Conservation (phyloP, 345 rosid species). For the Brassica rapa region DNA sequence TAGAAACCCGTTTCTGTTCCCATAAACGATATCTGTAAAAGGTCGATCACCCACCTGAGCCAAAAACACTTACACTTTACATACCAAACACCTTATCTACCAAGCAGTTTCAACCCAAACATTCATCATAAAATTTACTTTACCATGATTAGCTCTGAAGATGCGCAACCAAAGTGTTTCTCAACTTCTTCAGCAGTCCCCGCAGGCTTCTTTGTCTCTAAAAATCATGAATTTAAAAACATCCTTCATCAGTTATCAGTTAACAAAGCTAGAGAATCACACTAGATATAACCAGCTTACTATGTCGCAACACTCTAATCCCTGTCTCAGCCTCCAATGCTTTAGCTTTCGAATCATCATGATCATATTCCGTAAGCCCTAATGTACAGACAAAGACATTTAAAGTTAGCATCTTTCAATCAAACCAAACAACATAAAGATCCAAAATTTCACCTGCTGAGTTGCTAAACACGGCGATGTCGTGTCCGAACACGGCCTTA, state of each 20-base stretch:
- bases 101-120: neutral
- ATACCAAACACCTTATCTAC: slow-evolving; percentile 11
- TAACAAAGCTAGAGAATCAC: neutral
- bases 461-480: slow-evolving; percentile 87
- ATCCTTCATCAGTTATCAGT: neutral
- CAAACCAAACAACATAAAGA: slow-evolving; percentile 4
- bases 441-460: slow-evolving; percentile 71
- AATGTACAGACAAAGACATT: neutral
- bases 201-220: slow-evolving; percentile 91
- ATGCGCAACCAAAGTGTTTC: slow-evolving; percentile 84
- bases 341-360: slow-evolving; percentile 75
- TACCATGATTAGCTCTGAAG: slow-evolving; percentile 89
- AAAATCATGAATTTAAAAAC: neutral
- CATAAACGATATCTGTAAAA: slow-evolving; percentile 85
- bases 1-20: slow-evolving; percentile 82
- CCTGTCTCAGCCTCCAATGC: slow-evolving; percentile 84
- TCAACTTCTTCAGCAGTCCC: slow-evolving; percentile 94
- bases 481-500: slow-evolving; percentile 77
- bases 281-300: slow-evolving; percentile 49
- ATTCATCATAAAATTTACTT: slow-evolving; percentile 40
- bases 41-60: slow-evolving; percentile 95
- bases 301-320: slow-evolving; percentile 84
- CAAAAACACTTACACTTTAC: slow-evolving; percentile 20
- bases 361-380: slow-evolving; percentile 93
- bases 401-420: slow-evolving; percentile 12